Conservation (phyloP, 352 stramenopile genomes). For the Saprolegnia parasitica region DNA sequence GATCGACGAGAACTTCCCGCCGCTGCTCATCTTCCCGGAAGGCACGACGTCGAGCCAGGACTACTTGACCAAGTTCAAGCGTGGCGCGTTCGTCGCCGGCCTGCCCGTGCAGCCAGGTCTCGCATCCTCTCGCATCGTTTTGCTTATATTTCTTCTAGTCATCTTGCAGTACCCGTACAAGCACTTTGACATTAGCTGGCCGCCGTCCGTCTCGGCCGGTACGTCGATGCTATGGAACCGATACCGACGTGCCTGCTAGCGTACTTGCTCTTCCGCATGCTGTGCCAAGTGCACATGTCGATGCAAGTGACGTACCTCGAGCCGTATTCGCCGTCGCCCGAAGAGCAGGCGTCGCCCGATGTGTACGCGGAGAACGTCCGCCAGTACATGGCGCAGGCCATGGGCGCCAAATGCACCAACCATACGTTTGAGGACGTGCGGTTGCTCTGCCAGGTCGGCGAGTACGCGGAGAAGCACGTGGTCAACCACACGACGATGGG, state of each 20-base stretch:
- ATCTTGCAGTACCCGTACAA: slow-evolving; percentile 59
- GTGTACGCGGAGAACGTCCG: slow-evolving; percentile 60
- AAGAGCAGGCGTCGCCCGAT: slow-evolving; percentile 42
- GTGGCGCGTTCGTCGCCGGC: slow-evolving; percentile 60
- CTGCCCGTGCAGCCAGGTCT: slow-evolving; percentile 43
- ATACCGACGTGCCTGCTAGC: slow-evolving; percentile 1
- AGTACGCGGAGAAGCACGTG: slow-evolving; percentile 55
- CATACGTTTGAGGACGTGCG: slow-evolving; percentile 71
- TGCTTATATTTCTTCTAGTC: slow-evolving; percentile 29
- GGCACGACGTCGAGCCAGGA: slow-evolving; percentile 70
- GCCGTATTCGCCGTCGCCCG: slow-evolving; percentile 43
- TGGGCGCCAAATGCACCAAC: slow-evolving; percentile 56
- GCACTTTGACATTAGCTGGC: slow-evolving; percentile 72
- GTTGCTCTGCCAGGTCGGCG: slow-evolving; percentile 48
- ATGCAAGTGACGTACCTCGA: slow-evolving; percentile 57
- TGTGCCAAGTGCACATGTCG: slow-evolving; percentile 67
- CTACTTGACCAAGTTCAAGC: slow-evolving; percentile 71
- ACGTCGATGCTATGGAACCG: too few relatives aligned
- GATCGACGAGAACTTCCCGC: slow-evolving; percentile 38
- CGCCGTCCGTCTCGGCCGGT: slow-evolving; percentile 42
- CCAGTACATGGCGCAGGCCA: slow-evolving; percentile 45
- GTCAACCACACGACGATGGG: slow-evolving; percentile 51
- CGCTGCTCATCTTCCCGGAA: slow-evolving; percentile 65
- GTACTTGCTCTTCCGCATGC: slow-evolving; percentile 51
- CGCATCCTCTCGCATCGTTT: background rate